A percentile compares a stretch with the other conserved stretches of the same genome.
phyloP scores from a whole-genome alignment of 257 asterid species.

The Salvia splendens region DNA sequence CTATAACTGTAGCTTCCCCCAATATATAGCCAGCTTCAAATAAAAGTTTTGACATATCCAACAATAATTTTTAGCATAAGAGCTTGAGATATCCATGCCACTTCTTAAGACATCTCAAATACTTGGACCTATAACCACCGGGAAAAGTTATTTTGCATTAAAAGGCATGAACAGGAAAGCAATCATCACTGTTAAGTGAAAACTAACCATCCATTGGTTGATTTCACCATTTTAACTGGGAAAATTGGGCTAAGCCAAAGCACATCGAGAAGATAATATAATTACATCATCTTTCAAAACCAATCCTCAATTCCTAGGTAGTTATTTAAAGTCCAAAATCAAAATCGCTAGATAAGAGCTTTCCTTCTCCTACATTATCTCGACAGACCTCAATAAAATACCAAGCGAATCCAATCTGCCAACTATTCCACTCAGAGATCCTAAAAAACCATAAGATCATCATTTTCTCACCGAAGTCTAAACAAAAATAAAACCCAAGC shows the following conservation, averaged over 20 bases:
- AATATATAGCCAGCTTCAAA: background rate
- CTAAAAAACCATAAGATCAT: slow-evolving; percentile 30
- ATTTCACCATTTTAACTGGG: slow-evolving; percentile 9
- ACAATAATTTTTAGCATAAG: background rate
- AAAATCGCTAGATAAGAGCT: slow-evolving; percentile 3
- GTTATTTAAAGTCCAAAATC: background rate
- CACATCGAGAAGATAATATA: slow-evolving; percentile 1
- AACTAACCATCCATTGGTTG: background rate
- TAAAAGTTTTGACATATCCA: background rate
- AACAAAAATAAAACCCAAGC: background rate
- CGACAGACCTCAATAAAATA: slow-evolving; percentile 14
- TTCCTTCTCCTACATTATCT: slow-evolving; percentile 23
- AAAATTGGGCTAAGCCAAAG: slow-evolving; percentile 13
- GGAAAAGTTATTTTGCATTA: background rate
- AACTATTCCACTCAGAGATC: slow-evolving; percentile 1
- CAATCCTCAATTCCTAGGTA: background rate
- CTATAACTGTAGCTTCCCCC: slow-evolving; percentile 9
- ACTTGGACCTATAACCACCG: background rate
- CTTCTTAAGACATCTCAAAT: slow-evolving; percentile 3
- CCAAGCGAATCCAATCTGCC: slow-evolving; percentile 1
- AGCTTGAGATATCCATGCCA: background rate
- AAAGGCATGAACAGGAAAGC: background rate
- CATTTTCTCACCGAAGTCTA: background rate
- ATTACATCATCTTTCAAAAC: background rate
- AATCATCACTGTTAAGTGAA: slow-evolving; percentile 4